Base-by-base conservation (phyloP, 768 basidiomycete genomes). In the Termitomyces sp. region DNA sequence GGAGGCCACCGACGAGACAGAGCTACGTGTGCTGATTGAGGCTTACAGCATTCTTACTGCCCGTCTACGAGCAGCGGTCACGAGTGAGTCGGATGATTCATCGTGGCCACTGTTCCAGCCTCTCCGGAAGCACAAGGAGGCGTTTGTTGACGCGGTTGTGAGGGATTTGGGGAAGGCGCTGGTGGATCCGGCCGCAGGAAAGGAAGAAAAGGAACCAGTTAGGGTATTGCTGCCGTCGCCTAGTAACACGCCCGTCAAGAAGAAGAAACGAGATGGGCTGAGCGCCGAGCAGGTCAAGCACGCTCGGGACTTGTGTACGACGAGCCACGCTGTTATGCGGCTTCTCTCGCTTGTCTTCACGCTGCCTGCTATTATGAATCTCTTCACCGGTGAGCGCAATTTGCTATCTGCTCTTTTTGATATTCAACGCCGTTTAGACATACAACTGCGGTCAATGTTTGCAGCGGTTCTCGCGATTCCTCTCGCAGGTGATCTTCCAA, bases 221-320 rank as follows among this genome's bases (percentile, higher is more conserved):
- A 54, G 72, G 56, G 56, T 68, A 54, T 43, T 64, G 7, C 72
- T 89, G 18, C 91, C 88, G 7, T 91, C 88, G 15, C 90, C 89
- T 2, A 77, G 80, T 63, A 77, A 74, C 50, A 91, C 83, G 57
- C 89, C 90, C 7, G 69, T 56, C 11, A 66, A 54, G 50, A 76
- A 73, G 68, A 81, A 77, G 69, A 87, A 79, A 69, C 82, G 80
- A 63, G 78, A 74, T 53, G 89, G 91, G 5, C 82, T 91, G 82
- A 81, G 80, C 0, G 91, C 83, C 41, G 85, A 87, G 56, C 86
- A 90, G 66, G 85, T 85, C 50, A 91, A 88, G 63, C 82, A 84
- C 62, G 89, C 89, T 6, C 78, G 91, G 22, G 91, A 94, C 67
- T 72, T 93, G 18, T 89, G 84, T 66, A 87, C 85, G 2, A 83